These are phyloP conservation scores for Aspergillus diversus DNA, from an alignment of 495 filamentous ascomycete species.

Conservation along the genomic window DNA sequence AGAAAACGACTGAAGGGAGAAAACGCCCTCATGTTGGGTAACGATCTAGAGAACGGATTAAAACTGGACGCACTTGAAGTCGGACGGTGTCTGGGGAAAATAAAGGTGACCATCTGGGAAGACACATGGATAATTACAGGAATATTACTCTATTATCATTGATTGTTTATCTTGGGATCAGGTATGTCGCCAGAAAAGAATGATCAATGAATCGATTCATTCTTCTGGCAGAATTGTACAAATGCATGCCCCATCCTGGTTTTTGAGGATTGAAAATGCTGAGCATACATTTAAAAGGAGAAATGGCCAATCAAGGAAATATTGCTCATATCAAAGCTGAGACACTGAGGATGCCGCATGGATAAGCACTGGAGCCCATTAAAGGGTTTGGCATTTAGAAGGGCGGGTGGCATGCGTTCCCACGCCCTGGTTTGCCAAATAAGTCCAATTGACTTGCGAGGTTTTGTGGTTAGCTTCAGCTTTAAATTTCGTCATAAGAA, in stretches of 20 bases:
- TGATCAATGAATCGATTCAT: not conserved
- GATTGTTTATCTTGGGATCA: not conserved
- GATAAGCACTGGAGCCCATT: not conserved
- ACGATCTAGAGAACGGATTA: not conserved
- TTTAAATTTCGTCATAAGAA: not conserved
- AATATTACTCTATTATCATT: not conserved
- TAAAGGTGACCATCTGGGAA: not conserved
- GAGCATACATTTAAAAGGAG: not conserved
- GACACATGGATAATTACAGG: not conserved
- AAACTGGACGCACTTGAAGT: not conserved
- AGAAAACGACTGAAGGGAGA: not conserved
- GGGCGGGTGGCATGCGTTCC: not conserved
- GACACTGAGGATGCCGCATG: not conserved
- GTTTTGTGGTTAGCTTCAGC: not conserved
- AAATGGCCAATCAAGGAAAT: not conserved
- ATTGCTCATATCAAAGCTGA: not conserved
- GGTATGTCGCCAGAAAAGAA: not conserved
- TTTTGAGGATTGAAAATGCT: not conserved
- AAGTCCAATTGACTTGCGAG: not conserved
- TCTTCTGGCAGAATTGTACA: not conserved
- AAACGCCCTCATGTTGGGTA: slow-evolving; percentile 16
- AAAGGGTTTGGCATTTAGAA: slow-evolving; percentile 12
- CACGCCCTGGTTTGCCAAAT: not conserved
- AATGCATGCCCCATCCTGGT: not conserved
- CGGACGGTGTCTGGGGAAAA: not conserved